Evolutionary conservation across 2,329 filamentous ascomycete genomes (phyloP).

Genomic region (Lizonia empirigonia): DNA sequence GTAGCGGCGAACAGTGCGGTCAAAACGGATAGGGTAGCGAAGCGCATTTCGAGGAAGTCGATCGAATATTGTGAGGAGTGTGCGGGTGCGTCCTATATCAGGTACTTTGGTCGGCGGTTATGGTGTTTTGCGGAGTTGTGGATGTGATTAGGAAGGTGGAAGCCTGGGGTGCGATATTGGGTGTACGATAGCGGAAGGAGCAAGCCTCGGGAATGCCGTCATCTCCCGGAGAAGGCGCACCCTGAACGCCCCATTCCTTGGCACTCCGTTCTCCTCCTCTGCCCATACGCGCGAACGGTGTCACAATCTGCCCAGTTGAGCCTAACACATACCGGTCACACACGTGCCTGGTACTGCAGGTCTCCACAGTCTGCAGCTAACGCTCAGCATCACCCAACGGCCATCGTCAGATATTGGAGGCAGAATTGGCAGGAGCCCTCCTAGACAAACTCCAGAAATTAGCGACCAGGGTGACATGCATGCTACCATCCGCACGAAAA

Average conservation of each 20-base stretch:
- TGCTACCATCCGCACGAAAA: not conserved
- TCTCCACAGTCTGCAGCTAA: not conserved
- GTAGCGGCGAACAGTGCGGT: slow-evolving; percentile 64
- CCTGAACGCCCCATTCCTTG: slow-evolving; percentile 2
- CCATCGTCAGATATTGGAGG: not conserved
- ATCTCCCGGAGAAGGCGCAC: slow-evolving; percentile 1
- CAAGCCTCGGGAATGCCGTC: slow-evolving; percentile 14
- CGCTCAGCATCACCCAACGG: not conserved
- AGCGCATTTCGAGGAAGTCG: slow-evolving; percentile 63
- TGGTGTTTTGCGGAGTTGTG: not conserved
- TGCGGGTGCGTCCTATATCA: not conserved
- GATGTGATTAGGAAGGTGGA: slow-evolving; percentile 9
- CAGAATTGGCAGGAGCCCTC: not conserved
- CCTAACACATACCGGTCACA: not conserved
- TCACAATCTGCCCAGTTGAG: not conserved
- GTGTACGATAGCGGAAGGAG: slow-evolving; percentile 4
- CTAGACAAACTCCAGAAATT: not conserved
- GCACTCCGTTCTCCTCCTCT: not conserved
- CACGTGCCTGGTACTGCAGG: not conserved
- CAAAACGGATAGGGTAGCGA: slow-evolving; percentile 62
- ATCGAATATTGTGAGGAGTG: not conserved
- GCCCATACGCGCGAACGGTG: not conserved
- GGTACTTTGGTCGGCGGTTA: not conserved
- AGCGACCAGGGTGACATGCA: not conserved
- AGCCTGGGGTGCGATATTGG: not conserved